phyloP scores from a whole-genome alignment of 371 early-diverging fungal species.

The Amoeboaphelidium occidentale region DNA sequence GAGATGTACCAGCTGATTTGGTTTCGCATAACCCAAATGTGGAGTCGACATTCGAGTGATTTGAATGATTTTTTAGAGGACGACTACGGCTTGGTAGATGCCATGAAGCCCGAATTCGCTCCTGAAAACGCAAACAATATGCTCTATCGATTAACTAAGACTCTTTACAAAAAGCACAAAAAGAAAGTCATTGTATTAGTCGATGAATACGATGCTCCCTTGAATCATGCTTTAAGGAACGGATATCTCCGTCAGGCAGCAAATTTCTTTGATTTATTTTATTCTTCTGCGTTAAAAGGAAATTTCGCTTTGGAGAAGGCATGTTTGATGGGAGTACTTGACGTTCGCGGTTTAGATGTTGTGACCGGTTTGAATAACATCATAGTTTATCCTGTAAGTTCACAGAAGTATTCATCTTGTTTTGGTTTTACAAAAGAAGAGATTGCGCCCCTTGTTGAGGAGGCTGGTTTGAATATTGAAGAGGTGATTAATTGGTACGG shows the following conservation, averaged over 20 bases:
- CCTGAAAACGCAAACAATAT: background rate
- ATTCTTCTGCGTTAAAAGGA: background rate
- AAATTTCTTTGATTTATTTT: background rate
- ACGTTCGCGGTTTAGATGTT: background rate
- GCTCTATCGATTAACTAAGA: background rate
- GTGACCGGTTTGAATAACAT: background rate
- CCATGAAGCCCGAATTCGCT: background rate
- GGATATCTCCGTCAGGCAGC: background rate
- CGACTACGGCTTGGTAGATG: too few species aligned
- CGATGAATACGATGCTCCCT: conserved; percentile 1
- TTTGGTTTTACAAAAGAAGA: background rate
- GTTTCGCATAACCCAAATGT: background rate
- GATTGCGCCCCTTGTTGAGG: background rate
- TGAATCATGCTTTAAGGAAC: background rate
- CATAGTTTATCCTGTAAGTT: background rate
- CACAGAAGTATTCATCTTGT: background rate
- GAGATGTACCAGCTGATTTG: background rate
- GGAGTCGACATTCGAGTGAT: background rate
- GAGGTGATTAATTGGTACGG: background rate
- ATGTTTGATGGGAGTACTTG: background rate
- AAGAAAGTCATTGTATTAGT: background rate
- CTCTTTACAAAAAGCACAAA: background rate
- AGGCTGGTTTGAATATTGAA: background rate
- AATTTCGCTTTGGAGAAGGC: background rate
- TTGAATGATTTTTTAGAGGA: background rate